A percentile compares a stretch with the other conserved stretches of the same genome.
phyloP scores from a whole-genome alignment of 164 flowering plant genomes.

The Protea cynaroides region DNA sequence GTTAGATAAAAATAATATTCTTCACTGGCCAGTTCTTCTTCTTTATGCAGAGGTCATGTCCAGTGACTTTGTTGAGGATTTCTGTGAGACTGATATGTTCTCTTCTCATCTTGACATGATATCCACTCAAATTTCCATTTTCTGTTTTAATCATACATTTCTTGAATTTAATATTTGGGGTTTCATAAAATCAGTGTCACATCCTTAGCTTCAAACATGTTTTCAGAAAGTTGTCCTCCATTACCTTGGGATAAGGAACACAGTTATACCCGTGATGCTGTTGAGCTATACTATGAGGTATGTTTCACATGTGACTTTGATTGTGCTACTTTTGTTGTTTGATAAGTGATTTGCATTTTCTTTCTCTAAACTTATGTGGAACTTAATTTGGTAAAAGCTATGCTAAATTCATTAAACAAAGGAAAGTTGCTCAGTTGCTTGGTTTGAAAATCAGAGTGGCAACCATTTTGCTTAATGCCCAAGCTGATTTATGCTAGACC shows the following conservation, averaged over 20 bases:
- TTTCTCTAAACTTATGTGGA: neutral
- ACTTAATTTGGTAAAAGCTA: too few relatives aligned
- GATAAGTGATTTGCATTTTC: neutral
- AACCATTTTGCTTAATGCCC: neutral
- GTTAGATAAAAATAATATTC: constrained; percentile 59
- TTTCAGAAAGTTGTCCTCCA: constrained; percentile 70
- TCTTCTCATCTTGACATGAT: constrained; percentile 78
- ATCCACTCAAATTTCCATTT: constrained; percentile 40
- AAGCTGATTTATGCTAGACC: neutral
- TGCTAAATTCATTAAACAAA: neutral
- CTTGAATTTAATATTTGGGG: neutral
- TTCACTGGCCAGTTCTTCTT: constrained; percentile 94
- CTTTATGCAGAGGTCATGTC: constrained; percentile 94
- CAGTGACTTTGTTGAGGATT: constrained; percentile 92
- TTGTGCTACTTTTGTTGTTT: neutral
- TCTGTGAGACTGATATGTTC: constrained; percentile 89
- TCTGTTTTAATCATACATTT: neutral
- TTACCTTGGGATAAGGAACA: constrained; percentile 80
- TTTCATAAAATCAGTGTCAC: neutral
- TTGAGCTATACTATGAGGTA: constrained; percentile 91
- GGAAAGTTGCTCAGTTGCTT: neutral
- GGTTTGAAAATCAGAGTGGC: neutral
- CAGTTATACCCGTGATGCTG: constrained; percentile 61
- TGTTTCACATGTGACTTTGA: constrained; percentile 5
- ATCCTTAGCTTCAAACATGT: constrained; percentile 89